Evolutionary conservation across 202 grass and related monocot genomes (phyloP).

Genomic region (Carex sylvatica): DNA sequence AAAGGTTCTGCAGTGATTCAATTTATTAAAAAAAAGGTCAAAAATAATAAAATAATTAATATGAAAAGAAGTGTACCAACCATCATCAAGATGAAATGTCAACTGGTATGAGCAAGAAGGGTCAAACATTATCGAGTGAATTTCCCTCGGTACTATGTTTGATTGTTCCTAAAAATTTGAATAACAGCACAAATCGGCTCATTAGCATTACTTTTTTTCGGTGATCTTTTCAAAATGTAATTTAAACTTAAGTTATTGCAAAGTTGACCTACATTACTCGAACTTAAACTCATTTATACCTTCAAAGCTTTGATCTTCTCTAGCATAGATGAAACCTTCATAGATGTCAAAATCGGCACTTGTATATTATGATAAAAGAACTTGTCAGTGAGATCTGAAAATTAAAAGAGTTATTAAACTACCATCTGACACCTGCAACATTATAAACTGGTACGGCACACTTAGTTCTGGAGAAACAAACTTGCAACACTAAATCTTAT

Average conservation of each 20-base stretch:
- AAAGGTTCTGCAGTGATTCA: slow-evolving; percentile 15
- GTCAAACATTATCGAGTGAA: slow-evolving; percentile 77
- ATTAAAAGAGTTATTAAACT: background rate
- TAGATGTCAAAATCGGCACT: slow-evolving; percentile 61
- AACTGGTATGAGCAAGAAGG: slow-evolving; percentile 81
- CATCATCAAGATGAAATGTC: slow-evolving; percentile 96
- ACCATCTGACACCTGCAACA: background rate
- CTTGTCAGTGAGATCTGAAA: background rate
- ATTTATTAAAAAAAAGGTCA: slow-evolving; percentile 15
- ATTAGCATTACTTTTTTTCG: background rate
- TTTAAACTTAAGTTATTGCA: background rate
- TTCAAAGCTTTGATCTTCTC: slow-evolving; percentile 71
- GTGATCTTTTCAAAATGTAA: slow-evolving; percentile 2
- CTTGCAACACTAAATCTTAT: background rate
- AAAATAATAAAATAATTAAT: background rate
- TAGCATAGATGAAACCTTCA: slow-evolving; percentile 84
- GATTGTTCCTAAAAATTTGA: slow-evolving; percentile 74
- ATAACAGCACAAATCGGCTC: background rate
- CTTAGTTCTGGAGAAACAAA: background rate
- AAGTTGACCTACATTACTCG: background rate
- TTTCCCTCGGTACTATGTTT: slow-evolving; percentile 73
- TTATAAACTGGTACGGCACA: background rate
- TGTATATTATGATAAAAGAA: background rate
- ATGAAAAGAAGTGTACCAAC: slow-evolving; percentile 56
- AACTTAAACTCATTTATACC: slow-evolving; percentile 36